Evolutionary conservation across 148 eudicot species (phyloP).

Genomic region (Chenopodium quinoa): DNA sequence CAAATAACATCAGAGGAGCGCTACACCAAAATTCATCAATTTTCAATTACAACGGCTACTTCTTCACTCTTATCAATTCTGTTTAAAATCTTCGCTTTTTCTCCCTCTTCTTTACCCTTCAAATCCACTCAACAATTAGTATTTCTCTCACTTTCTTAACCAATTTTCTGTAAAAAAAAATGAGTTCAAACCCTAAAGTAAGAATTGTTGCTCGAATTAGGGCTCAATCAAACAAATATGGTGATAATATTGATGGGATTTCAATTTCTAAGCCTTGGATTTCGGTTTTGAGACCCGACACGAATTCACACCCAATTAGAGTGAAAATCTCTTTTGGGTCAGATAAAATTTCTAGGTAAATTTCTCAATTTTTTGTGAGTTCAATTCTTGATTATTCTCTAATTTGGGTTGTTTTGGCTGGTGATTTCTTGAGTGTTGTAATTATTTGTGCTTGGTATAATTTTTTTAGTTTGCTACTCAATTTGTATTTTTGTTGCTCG

Average conservation of each 20-base stretch:
- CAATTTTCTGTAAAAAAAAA: neutral
- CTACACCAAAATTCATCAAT: neutral
- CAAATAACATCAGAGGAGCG: constrained; percentile 26
- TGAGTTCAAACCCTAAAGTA: constrained; percentile 38
- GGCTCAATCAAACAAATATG: constrained; percentile 34
- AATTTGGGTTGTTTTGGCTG: neutral
- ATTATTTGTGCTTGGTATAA: neutral
- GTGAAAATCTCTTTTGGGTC: constrained; percentile 43
- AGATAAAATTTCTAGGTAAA: constrained; percentile 46
- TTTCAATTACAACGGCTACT: constrained; percentile 30
- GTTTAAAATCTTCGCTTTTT: neutral
- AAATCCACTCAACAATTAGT: neutral
- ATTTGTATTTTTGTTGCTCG: neutral
- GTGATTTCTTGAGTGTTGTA: neutral
- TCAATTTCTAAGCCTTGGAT: constrained; percentile 41
- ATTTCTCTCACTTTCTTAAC: neutral
- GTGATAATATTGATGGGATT: constrained; percentile 12
- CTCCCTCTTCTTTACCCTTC: constrained; percentile 11
- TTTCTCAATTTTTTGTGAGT: neutral
- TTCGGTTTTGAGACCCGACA: constrained; percentile 34
- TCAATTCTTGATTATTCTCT: neutral
- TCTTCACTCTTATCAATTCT: neutral
- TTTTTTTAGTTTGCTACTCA: constrained; percentile 2
- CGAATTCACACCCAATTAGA: constrained; percentile 25
- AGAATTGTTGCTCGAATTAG: constrained; percentile 56